Conservation (phyloP, 2,329 filamentous ascomycete species). For the Epichloe sibirici region DNA sequence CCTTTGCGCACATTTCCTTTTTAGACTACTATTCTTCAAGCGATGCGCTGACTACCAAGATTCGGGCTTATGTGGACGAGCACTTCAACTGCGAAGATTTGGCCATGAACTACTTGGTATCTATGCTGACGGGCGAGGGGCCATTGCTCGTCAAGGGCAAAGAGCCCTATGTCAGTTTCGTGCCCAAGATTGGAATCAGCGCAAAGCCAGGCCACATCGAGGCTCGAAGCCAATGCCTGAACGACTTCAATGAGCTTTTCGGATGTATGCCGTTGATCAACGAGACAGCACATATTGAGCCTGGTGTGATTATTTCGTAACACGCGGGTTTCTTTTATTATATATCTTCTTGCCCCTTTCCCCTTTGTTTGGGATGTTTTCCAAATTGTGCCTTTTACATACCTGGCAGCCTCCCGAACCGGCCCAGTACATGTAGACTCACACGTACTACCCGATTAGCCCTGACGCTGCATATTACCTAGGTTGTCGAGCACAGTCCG, state of each 20-base stretch:
- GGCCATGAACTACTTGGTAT: constrained; percentile 25
- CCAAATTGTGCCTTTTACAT: too few relatives aligned
- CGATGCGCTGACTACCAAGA: constrained; percentile 17
- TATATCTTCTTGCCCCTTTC: background rate
- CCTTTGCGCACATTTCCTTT: constrained; percentile 25
- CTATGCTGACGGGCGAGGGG: constrained; percentile 21
- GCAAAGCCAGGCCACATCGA: constrained; percentile 20
- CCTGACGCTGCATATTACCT: too few relatives aligned
- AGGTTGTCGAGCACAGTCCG: too few relatives aligned
- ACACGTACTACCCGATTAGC: too few relatives aligned
- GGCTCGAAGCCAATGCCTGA: constrained; percentile 23
- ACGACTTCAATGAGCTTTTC: constrained; percentile 21
- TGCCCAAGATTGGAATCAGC: constrained; percentile 21
- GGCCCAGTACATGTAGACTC: too few relatives aligned
- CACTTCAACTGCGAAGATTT: constrained; percentile 30
- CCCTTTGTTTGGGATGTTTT: background rate
- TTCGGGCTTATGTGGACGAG: constrained; percentile 25
- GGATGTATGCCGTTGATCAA: constrained; percentile 23
- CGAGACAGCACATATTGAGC: constrained; percentile 21
- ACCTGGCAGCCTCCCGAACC: too few relatives aligned
- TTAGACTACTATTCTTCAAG: constrained; percentile 26
- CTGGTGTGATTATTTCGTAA: constrained; percentile 18
- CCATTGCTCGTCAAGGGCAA: constrained; percentile 23
- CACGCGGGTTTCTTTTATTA: background rate
- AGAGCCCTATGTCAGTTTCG: constrained; percentile 20